Base-by-base conservation (phyloP, 1,284 basidiomycete genomes). In the Meira nashicola region DNA sequence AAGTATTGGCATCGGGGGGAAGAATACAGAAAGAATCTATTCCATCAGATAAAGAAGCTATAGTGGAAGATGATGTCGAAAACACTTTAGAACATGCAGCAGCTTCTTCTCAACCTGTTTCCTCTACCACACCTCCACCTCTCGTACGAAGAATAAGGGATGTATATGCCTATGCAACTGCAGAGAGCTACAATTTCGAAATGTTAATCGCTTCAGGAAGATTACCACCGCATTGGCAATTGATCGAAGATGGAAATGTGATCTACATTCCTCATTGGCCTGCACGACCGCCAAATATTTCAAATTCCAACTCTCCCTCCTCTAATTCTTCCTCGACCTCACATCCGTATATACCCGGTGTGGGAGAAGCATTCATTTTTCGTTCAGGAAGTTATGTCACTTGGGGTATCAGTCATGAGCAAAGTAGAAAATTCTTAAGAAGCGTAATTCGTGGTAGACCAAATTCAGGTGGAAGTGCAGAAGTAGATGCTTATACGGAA, bases 231-330 rank as follows among this genome's bases (percentile, higher is more conserved):
- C 63, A 63, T 17, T 72, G 68, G 57, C 64, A 61, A 44, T 63
- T 73, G 51, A 62, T 77, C 14, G 73, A 74, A 44, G 74, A 76
- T 39, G 66, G 68, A 49, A 71, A 76, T 49, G 74, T 74, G 25
- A 71, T 77, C 14, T 68, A 77, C 54, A 58, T 77, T 5, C 74
- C 74, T 2, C 56, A 62, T 9, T 75, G 74, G 75, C 74, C 75
- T 19, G 46, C n/a, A 33, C 47, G 0, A 14, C 46, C 6, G 33
- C 28, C 1, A 17, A 14, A 23, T 46, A 54, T 19, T 14, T 33
- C 23, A 11, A n/a, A 3, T 6, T 5, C 41, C 15, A 21, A n/a
- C 6, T 10, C 41, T 15, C 10, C 41, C 11, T 40, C 39, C 11
- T 40, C 39, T 11, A 10, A 10, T 25, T 50, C 48, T 15, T 50